A percentile compares a stretch with the other conserved stretches of the same genome.
phyloP scores from a whole-genome alignment of 768 basidiomycete genomes.

The Sutorius australiensis region DNA sequence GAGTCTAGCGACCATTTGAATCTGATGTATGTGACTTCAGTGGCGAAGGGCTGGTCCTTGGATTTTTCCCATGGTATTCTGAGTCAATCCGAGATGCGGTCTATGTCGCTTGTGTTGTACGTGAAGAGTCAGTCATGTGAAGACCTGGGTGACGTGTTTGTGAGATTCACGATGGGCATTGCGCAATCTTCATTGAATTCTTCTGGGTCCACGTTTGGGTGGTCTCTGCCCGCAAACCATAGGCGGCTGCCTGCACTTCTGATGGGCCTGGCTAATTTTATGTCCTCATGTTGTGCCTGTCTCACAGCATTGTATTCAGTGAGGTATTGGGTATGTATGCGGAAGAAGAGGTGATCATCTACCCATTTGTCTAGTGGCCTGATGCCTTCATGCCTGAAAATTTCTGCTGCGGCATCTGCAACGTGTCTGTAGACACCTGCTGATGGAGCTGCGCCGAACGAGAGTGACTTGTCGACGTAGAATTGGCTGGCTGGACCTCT shows the following conservation, averaged over 20 bases:
- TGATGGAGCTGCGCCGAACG: neutral
- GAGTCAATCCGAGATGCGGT: fast-evolving
- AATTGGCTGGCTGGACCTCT: too few relatives aligned
- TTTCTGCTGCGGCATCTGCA: neutral
- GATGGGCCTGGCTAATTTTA: neutral
- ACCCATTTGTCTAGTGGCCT: neutral
- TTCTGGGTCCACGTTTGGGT: fast-evolving
- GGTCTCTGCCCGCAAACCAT: neutral
- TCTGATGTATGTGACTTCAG: slow-evolving; percentile 18
- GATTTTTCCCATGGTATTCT: slow-evolving; percentile 8
- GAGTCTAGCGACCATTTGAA: slow-evolving; percentile 34
- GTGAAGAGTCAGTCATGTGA: neutral
- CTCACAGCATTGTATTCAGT: neutral
- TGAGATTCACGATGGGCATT: neutral
- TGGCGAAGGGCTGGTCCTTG: slow-evolving; percentile 11
- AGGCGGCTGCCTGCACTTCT: neutral
- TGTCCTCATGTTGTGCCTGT: too few relatives aligned
- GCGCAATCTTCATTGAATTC: neutral
- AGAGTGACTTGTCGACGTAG: neutral
- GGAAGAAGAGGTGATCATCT: neutral
- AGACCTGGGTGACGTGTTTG: too few relatives aligned
- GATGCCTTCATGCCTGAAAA: neutral
- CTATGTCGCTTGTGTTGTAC: neutral
- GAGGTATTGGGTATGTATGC: fast-evolving
- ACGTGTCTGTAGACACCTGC: neutral